These are phyloP conservation scores for Aspergillus sp. DNA, from an alignment of 2,329 filamentous ascomycete species.

Conservation along the genomic window DNA sequence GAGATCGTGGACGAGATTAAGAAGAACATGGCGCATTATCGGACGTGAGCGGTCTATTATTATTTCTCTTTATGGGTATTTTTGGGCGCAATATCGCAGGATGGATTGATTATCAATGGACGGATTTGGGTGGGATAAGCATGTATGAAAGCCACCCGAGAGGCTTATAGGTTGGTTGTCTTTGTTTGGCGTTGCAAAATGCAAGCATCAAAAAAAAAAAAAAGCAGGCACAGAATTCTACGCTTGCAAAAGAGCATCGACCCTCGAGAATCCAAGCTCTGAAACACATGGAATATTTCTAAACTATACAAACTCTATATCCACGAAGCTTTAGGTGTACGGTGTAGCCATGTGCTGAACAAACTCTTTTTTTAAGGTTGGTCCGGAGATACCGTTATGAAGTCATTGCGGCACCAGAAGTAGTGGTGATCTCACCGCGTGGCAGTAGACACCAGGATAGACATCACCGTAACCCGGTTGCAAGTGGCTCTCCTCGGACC, in stretches of 20 bases:
- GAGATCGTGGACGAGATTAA: conserved; percentile 66
- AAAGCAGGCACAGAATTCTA: background rate
- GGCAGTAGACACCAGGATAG: background rate
- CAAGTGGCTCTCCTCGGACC: background rate
- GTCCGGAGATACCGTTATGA: background rate
- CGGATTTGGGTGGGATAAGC: background rate
- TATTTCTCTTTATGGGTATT: conserved; percentile 1
- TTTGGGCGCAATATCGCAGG: background rate
- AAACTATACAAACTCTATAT: background rate
- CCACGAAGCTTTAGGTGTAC: background rate
- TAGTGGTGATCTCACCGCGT: conserved; percentile 10
- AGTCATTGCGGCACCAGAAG: background rate
- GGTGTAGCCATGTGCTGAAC: background rate
- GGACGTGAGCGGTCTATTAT: conserved; percentile 25
- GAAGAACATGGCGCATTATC: conserved; percentile 54
- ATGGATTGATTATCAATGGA: background rate
- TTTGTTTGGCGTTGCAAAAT: conserved; percentile 2
- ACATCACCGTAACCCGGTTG: background rate
- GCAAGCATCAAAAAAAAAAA: background rate
- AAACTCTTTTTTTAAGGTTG: background rate
- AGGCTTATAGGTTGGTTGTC: background rate
- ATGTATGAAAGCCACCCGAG: background rate
- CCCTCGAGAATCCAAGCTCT: background rate
- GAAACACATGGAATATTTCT: background rate
- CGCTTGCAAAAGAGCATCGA: too few relatives aligned